A percentile compares a stretch with the other conserved stretches of the same genome.
Conservation (phyloP, 2,329 filamentous ascomycete species). For the Coleophoma eucalyptorum region DNA sequence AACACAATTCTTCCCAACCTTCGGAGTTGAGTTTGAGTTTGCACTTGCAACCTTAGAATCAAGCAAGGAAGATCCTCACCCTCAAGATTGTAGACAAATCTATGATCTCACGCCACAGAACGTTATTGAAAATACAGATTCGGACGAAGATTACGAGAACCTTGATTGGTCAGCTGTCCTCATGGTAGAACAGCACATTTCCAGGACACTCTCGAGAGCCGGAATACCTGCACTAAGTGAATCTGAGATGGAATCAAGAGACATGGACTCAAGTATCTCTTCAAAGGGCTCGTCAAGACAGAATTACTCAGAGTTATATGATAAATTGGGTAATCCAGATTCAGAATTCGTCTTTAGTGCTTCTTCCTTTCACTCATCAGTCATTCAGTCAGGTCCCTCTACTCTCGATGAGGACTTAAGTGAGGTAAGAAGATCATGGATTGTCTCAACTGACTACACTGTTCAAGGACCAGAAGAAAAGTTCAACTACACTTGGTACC, state of each 20-base stretch:
- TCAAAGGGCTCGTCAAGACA: too few relatives aligned
- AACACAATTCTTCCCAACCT: constrained; percentile 6
- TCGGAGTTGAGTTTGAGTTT: constrained; percentile 20
- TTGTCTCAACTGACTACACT: background rate
- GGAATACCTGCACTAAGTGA: background rate
- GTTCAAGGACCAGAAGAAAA: background rate
- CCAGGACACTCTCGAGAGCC: constrained; percentile 1
- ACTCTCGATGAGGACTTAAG: background rate
- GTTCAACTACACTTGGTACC: constrained; percentile 4
- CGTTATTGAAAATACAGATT: background rate
- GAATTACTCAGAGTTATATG: too few relatives aligned
- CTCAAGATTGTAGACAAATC: background rate
- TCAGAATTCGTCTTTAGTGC: background rate
- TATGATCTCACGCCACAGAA: background rate
- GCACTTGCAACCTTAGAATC: constrained; percentile 7
- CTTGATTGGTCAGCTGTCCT: background rate
- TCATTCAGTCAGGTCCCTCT: too few relatives aligned
- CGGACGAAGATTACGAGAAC: background rate
- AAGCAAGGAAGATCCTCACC: constrained; percentile 6
- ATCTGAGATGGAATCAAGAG: too few relatives aligned
- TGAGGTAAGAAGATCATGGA: background rate
- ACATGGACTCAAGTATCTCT: too few relatives aligned
- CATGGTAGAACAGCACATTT: constrained; percentile 1
- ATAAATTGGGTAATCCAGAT: too few relatives aligned
- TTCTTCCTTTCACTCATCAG: background rate